Percentiles rank a stretch among this genome's conserved stretches.
These are phyloP conservation scores for Cercospora sp. DNA, from an alignment of 2,329 filamentous ascomycete species.

Conservation along the genomic window DNA sequence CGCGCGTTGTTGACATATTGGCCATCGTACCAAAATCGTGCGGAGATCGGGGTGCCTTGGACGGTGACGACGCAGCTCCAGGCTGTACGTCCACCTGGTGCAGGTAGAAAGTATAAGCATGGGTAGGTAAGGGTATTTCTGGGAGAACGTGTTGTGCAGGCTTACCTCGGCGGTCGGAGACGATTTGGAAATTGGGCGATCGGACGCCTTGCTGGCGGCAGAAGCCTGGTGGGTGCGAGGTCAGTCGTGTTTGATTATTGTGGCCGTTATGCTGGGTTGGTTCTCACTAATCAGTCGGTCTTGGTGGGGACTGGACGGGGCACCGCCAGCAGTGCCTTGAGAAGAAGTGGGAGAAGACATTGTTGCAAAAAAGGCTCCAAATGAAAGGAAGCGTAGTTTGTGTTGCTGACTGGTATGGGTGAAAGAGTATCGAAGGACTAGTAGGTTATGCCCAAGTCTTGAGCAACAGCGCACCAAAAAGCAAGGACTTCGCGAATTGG, in stretches of 20 bases:
- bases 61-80: conserved; percentile 84
- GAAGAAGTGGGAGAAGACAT: conserved; percentile 28
- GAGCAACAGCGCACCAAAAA: conserved; percentile 29
- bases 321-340: conserved; percentile 20
- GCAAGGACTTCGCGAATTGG: conserved; percentile 30
- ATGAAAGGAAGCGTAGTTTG: neutral
- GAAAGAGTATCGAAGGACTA: conserved; percentile 22
- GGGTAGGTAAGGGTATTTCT: neutral
- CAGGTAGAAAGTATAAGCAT: neutral
- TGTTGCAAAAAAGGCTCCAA: conserved; percentile 7
- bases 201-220: conserved; percentile 32
- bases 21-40: conserved; percentile 89
- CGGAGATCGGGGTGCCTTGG: conserved; percentile 63
- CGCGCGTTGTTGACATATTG: conserved; percentile 82
- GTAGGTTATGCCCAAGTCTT: conserved; percentile 21
- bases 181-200: conserved; percentile 59
- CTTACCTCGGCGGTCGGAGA: conserved; percentile 73
- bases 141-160: conserved; percentile 6
- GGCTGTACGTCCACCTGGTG: conserved; percentile 77
- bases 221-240: conserved; percentile 27
- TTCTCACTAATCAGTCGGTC: conserved; percentile 39
- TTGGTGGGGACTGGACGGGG: conserved; percentile 34
- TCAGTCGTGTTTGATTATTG: neutral
- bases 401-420: conserved; percentile 18
- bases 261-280: neutral